phyloP scores from a whole-genome alignment of 2,329 filamentous ascomycete species.

The Onygenales sp. region DNA sequence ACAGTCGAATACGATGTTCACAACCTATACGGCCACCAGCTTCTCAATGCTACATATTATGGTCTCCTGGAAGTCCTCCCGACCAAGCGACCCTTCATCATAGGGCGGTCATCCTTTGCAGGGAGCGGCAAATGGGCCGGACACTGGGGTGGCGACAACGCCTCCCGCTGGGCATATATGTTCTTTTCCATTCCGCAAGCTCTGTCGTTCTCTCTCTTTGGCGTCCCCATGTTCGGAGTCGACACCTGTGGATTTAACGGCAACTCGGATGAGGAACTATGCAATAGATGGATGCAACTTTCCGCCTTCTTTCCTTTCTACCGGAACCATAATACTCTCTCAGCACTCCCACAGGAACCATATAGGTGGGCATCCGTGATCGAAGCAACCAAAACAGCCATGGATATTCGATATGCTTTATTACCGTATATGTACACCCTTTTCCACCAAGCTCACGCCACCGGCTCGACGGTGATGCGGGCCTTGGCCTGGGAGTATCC shows the following conservation, averaged over 20 bases:
- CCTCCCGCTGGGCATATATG: slow-evolving; percentile 62
- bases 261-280: slow-evolving; percentile 60
- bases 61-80: slow-evolving; percentile 57
- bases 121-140: slow-evolving; percentile 67
- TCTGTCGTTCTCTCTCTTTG: slow-evolving; percentile 63
- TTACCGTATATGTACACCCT: slow-evolving; percentile 70
- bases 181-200: slow-evolving; percentile 70
- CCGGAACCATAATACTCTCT: slow-evolving; percentile 62
- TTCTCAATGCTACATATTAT: slow-evolving; percentile 67
- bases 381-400: slow-evolving; percentile 55
- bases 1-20: slow-evolving; percentile 72
- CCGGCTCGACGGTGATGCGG: slow-evolving; percentile 61
- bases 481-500: slow-evolving; percentile 68
- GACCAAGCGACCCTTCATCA: slow-evolving; percentile 68
- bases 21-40: slow-evolving; percentile 66
- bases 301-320: slow-evolving; percentile 71
- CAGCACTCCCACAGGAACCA: slow-evolving; percentile 57
- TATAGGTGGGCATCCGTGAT: slow-evolving; percentile 60
- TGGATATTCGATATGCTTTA: slow-evolving; percentile 60
- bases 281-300: slow-evolving; percentile 64
- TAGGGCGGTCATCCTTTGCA: slow-evolving; percentile 71
- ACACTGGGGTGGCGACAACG: slow-evolving; percentile 76
- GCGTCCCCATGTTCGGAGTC: slow-evolving; percentile 67
- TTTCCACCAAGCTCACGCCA: slow-evolving; percentile 56
- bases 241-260: slow-evolving; percentile 63